Evolutionary conservation across 208 protist genomes (phyloP), one percentile per base, ranked within the genome.

Genomic region (Leishmania gerbilli): DNA sequence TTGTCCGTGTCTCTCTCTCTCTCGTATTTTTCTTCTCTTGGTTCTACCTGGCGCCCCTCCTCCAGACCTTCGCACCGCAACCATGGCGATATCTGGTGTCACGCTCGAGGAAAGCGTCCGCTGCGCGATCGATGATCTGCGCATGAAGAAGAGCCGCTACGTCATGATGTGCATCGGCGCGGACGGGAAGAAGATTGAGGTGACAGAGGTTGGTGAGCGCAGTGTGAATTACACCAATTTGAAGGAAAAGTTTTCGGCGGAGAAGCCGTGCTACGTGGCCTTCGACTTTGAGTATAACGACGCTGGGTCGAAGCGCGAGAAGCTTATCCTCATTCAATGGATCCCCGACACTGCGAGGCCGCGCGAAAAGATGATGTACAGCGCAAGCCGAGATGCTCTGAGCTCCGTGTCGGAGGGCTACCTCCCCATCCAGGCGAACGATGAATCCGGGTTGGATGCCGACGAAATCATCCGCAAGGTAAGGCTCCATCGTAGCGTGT

Each of bases 271-370:
- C 79, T 99, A 99, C 87, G 95, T 88, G 79, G 91, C 97, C 62
- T 98, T 91, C 80, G 97, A 99, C 88, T 97, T 96, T 71, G 92
- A 96, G 84, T 98, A 93, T 83, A 88, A 75, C 34, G 84, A 92
- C 37, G 94, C 92, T n/a, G 86, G 83, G 45, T 71, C 72, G 34
- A 84, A 53, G 21, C 88, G 91, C 69, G 94, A 94, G 78, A 98
- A 98, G 90, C 86, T 98, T n/a, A 81, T 97, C 76, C 90, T 98
- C 77, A 89, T 98, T 81, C 87, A 90, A 78, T 99, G 95, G 93
- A 93, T 96, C 58, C 92, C 95, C 47, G 92, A 97, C 77, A 91
- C 86, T 62, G 90, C 89, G 7, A 91, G 89, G 80, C 90, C 92
- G 64, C 92, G 92, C 56, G 88, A 80, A n/a, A 95, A 94, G 91